Evolutionary conservation across 2,329 filamentous ascomycete species (phyloP).

Genomic region (Colletotrichum theobromicola): DNA sequence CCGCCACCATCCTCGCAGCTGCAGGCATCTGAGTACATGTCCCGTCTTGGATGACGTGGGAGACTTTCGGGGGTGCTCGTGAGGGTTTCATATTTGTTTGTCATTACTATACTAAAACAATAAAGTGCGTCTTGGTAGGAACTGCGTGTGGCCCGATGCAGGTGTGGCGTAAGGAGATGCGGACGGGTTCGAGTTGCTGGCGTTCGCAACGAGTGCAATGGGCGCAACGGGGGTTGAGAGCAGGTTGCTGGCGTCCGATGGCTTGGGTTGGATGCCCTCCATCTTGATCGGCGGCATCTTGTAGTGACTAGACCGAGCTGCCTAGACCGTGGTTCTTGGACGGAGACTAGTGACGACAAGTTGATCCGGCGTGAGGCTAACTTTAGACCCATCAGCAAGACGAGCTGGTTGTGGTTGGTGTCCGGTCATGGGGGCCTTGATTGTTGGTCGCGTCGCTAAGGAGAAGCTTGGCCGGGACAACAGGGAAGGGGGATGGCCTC

Average conservation of each 20-base stretch:
- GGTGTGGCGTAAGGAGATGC: not conserved
- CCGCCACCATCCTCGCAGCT: not conserved
- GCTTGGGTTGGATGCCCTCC: not conserved
- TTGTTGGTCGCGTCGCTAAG: not conserved
- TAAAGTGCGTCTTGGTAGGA: not conserved
- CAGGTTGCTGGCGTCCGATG: not conserved
- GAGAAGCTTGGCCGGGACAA: not conserved
- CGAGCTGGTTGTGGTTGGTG: not conserved
- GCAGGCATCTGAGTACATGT: not conserved
- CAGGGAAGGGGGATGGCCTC: not conserved
- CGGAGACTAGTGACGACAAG: not conserved
- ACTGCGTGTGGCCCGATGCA: not conserved
- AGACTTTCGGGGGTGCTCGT: not conserved
- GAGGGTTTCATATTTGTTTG: not conserved
- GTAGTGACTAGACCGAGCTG: not conserved
- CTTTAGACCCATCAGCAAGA: not conserved
- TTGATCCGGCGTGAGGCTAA: not conserved
- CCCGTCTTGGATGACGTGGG: not conserved
- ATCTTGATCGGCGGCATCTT: conserved; percentile 1
- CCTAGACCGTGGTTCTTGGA: not conserved
- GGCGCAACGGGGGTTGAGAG: not conserved
- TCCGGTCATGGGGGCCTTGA: not conserved
- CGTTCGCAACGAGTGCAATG: not conserved
- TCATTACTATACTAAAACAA: not conserved
- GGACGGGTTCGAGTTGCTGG: not conserved